Conservation (phyloP, 805 yeast species). For the Lachancea cidri region DNA sequence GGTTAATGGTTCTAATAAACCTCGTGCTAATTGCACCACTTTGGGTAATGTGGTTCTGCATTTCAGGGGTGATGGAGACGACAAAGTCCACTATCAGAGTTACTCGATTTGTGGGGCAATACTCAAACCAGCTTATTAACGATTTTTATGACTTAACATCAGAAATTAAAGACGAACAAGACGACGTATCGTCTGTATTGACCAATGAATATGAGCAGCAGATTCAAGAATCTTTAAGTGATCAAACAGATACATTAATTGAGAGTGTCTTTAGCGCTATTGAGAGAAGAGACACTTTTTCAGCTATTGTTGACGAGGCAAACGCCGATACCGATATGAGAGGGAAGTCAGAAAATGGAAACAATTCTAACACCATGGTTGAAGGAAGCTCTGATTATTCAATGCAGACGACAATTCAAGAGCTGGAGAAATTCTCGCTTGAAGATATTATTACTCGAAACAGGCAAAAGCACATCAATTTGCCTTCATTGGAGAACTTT, state of each 20-base stretch:
- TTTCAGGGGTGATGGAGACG: slow-evolving; percentile 38
- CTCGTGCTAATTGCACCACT: slow-evolving; percentile 54
- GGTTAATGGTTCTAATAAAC: slow-evolving; percentile 44
- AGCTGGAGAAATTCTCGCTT: slow-evolving; percentile 14
- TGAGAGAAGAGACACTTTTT: slow-evolving; percentile 24
- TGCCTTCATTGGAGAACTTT: slow-evolving; percentile 15
- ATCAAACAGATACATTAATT: slow-evolving; percentile 58
- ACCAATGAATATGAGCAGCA: slow-evolving; percentile 24
- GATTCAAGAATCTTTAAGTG: slow-evolving; percentile 44
- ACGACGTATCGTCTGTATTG: slow-evolving; percentile 9
- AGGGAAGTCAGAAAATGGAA: background rate
- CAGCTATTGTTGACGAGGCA: slow-evolving; percentile 17
- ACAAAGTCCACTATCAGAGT: slow-evolving; percentile 38
- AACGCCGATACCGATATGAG: background rate
- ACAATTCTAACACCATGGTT: background rate
- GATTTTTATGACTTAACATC: slow-evolving; percentile 17
- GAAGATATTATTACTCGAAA: slow-evolving; percentile 9
- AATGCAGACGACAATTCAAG: slow-evolving; percentile 15
- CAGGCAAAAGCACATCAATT: background rate
- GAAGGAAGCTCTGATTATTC: slow-evolving; percentile 1
- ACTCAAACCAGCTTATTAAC: slow-evolving; percentile 24
- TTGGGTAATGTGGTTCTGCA: slow-evolving; percentile 55
- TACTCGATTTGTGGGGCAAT: slow-evolving; percentile 25
- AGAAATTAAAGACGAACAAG: slow-evolving; percentile 10
- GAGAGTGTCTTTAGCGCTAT: slow-evolving; percentile 61